Base-by-base conservation (phyloP, 1,284 basidiomycete species). In the Anthracocystis walkeri region DNA sequence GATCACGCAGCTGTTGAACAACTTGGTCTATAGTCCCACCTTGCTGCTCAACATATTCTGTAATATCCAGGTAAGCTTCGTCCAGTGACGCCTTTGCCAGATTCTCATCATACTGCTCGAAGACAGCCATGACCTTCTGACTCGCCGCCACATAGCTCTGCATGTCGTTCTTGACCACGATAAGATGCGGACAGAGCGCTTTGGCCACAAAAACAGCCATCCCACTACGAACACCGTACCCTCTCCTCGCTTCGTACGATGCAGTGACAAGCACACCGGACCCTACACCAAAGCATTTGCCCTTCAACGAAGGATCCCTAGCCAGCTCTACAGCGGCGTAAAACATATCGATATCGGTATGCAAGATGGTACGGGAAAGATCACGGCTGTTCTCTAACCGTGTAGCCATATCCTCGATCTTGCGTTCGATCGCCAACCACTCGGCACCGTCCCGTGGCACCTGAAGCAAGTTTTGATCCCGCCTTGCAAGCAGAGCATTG, bases 121-220 rank as follows among this genome's bases (percentile, higher is more conserved):
- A 90, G 21, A 94, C 80, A 25, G 64, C 66, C 82, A 87, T 85
- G 55, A 87, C 82, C 40, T 82, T 70, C 31, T 79, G 78, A 35
- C 79, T 82, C 16, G 80, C 80, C 21, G 65, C 65, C 7, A 77
- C 75, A 73, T 87, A 87, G 23, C 79, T 77, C 18, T 78, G 73
- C 63, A 86, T 84, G 59, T 86, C 71, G 58, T 83, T 84, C 58
- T 80, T 79, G 51, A 96, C 88, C 48, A 94, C 87, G 46, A 93
- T 90, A n/a, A 99, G 89, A 10, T 95, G 90, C 1, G 95, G 95
- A 83, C 95, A 98, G 10, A 99, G 89, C 81, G 94, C 95, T 87
- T 91, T 92, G 16, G 95, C 96, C 45, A 98, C 91, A 84, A 95
- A 95, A 50, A 90, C 93, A 89, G 80, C 82, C 83, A 85, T 85